Conservation (phyloP, 176 grass and related monocot genomes). For the Hordeum vulgare region MorexV3_pseudomolecules_assembly NC_058520.1:553180686-553181185, state of each 20-base stretch:
- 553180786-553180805: conserved; percentile 44
- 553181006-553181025: neutral
- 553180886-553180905: neutral
- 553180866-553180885: neutral
- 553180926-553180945: conserved; percentile 15
- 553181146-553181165: too few species aligned
- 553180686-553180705: conserved; percentile 29
- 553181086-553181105: conserved; percentile 70
- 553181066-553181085: conserved; percentile 1
- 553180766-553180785: conserved; percentile 87
- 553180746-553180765: conserved; percentile 89
- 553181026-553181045: neutral
- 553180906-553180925: conserved; percentile 16
- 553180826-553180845: neutral
- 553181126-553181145: conserved; percentile 68
- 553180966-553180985: conserved; percentile 13
- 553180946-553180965: conserved; percentile 10
- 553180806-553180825: conserved; percentile 39
- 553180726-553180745: conserved; percentile 62
- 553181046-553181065: neutral
- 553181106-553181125: conserved; percentile 93
- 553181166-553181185: too few species aligned
- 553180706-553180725: conserved; percentile 22
- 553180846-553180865: neutral
- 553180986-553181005: neutral